These are phyloP conservation scores for Pythium brachiatum DNA, from an alignment of 352 stramenopile species.

Conservation along the genomic window DNA sequence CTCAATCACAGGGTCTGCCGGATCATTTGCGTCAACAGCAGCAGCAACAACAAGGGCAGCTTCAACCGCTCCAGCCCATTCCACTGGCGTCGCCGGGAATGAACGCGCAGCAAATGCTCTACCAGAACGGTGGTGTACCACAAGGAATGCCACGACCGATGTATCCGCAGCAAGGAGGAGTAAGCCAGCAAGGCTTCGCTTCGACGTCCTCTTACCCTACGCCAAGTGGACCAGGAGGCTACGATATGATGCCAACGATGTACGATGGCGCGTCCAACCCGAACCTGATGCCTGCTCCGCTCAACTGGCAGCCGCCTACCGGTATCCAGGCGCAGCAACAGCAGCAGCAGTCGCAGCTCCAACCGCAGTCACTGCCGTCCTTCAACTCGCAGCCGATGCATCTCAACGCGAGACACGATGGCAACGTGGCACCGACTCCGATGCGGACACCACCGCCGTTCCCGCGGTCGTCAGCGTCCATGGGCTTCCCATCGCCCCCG, in stretches of 20 bases:
- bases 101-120: slow-evolving; percentile 8
- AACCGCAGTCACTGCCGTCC: neutral
- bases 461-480: slow-evolving; percentile 22
- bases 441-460: slow-evolving; percentile 13
- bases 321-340: slow-evolving; percentile 6
- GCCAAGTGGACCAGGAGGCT: neutral
- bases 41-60: slow-evolving; percentile 1
- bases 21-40: neutral
- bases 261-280: neutral
- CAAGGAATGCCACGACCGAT: slow-evolving; percentile 11
- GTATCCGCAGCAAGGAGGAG: slow-evolving; percentile 16
- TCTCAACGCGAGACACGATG: neutral
- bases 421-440: neutral
- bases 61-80: slow-evolving; percentile 1
- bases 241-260: slow-evolving; percentile 10
- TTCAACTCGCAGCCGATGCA: slow-evolving; percentile 12
- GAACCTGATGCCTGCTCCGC: neutral
- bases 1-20: neutral
- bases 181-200: neutral
- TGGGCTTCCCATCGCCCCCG: slow-evolving; percentile 29
- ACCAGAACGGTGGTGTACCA: slow-evolving; percentile 1
- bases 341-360: slow-evolving; percentile 10
- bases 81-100: neutral
- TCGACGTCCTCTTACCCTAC: neutral
- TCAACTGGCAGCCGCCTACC: slow-evolving; percentile 9